Evolutionary conservation across 768 basidiomycete species (phyloP), one percentile per base, ranked within the genome.

Genomic region (Kondoa subrosea): DNA sequence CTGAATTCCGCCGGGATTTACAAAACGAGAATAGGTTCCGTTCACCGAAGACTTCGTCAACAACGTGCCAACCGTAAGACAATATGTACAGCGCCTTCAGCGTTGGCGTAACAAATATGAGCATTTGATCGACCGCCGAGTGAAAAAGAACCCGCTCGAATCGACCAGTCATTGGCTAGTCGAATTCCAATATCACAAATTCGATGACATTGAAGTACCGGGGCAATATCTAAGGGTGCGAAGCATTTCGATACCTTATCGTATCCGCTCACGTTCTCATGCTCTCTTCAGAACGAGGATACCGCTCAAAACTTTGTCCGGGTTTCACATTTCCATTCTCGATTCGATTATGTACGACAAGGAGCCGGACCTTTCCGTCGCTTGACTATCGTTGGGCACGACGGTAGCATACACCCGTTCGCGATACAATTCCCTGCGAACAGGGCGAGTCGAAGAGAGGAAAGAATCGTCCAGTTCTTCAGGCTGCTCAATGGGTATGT

Each of bases 171-270:
- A 92, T 77, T 95, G 91, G 78, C 80, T 99, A 73, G 88, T 89
- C 4, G 95, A 97, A 77, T 99, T 97, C 81, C 93, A 97, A 72
- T 91, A 96, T 77, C 86, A 85, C 74, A 95, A 91, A 76, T 91
- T 93, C 63, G 95, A 97, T 71, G 93, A 99, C 71, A 89, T 99
- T 50, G 92, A 99, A 75, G 84, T 99, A 63, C 92, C 92, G n/a
- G 95, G 95, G 4, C 95, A 99, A 77, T 99, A 99, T 76, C 88
- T 91, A 0, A 89, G 96, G 83, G 91, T 88, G 66, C 73, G 79
- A 68, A 1, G 25, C 64, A 40, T 29, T 16, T n/a, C 8, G 67
- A 16, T 58, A 3, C 1, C 14, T 34, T 4, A 33, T 50, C 40
- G 40, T 50, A 21, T 50, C 8, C 40, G 40, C n/a, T n/a, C n/a